phyloP scores from a whole-genome alignment of 78 protist genomes.

The Speleostelium caveatum region DNA sequence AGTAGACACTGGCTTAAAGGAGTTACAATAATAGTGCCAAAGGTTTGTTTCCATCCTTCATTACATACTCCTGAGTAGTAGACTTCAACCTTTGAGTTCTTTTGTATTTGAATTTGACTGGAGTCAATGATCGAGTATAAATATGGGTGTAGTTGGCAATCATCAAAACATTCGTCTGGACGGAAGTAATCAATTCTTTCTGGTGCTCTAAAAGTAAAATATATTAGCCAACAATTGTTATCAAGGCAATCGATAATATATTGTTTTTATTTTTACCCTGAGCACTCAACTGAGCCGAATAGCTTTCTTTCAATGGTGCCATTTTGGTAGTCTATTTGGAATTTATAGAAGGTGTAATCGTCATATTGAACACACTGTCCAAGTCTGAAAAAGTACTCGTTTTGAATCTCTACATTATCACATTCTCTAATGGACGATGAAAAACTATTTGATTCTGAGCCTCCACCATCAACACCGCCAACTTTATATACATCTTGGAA shows the following conservation, averaged over 20 bases:
- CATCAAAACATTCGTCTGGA: background rate
- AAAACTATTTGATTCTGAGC: background rate
- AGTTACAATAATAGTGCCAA: background rate
- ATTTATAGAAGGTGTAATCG: background rate
- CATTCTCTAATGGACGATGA: background rate
- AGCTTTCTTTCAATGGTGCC: background rate
- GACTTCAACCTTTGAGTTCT: background rate
- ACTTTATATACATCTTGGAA: background rate
- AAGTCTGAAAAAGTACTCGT: background rate
- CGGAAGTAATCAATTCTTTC: background rate
- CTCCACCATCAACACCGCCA: background rate
- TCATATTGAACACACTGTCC: background rate
- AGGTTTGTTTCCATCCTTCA: background rate
- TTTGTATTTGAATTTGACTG: background rate
- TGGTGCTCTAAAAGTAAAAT: no score
- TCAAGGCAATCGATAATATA: no score
- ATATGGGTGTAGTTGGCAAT: background rate
- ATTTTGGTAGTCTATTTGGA: background rate
- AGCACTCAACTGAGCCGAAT: background rate
- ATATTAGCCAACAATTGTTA: no score
- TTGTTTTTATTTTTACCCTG: no score
- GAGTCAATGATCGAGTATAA: background rate
- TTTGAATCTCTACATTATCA: slow-evolving; percentile 2
- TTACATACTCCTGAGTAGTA: background rate
- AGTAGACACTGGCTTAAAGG: background rate